Evolutionary conservation across 2,329 filamentous ascomycete species (phyloP), one percentile per base, ranked within the genome.

Genomic region (Phoma sp.): DNA sequence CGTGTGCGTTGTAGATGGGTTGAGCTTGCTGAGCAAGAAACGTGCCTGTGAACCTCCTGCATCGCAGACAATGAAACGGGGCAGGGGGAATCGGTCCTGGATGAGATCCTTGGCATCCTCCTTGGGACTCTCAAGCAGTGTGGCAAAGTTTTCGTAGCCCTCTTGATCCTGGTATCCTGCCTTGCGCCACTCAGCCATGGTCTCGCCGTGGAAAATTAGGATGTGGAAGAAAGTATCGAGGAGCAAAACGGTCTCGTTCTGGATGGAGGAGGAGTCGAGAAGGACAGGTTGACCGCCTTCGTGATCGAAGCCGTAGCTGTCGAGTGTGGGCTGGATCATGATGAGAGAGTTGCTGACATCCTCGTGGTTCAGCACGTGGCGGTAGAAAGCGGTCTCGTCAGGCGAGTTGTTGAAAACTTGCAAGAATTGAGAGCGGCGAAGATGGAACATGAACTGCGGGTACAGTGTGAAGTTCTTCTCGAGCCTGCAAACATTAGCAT

Each of bases 141-240:
- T 79, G 44, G 89, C 89, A 79, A 99, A 96, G 77, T 97, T 98
- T 77, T 98, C 95, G 71, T 99, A 99, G 9, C 95, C 95, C 73
- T 97, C 94, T 76, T 98, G 94, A 2, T 97, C 92, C 67, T 99
- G 95, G 73, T 99, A 99, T 1, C 95, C 95, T 17, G 93, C 93
- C 77, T 99, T 98, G 63, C 93, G 88, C 95, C 95, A 99, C 74
- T 97, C 92, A 0, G 95, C 95, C 76, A 98, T 90, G 0, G 94
- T 98, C 81, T 99, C 94, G 60, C 95, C 95, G 70, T 99, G 93
- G 85, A 98, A 99, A 68, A 99, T 99, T 51, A 99, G 86, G 59
- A 99, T 99, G 76, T 99, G 95, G 85, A 99, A 99, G 82, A 99
- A 99, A 0, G 95, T 98, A 71, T 99, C 95, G 51, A 99, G 88